phyloP scores from a whole-genome alignment of 169 alveolate species.

The Plasmodium reichenowi region DNA sequence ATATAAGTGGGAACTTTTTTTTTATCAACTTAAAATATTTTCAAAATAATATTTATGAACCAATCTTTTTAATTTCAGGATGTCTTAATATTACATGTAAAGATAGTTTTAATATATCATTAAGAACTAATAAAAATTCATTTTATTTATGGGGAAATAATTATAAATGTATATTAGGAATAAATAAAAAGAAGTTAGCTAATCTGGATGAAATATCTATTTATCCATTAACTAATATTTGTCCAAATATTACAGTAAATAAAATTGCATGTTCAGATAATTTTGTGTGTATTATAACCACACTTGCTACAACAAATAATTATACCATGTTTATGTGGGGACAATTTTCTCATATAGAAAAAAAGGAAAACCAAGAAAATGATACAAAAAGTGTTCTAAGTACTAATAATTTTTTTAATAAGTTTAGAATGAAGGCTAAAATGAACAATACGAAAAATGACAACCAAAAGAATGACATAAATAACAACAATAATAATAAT shows the following conservation, averaged over 20 bases:
- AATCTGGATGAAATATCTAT: constrained; percentile 73
- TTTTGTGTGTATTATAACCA: constrained; percentile 63
- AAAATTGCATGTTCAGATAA: constrained; percentile 75
- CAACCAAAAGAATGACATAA: background rate
- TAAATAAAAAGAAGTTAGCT: constrained; percentile 53
- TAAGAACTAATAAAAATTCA: constrained; percentile 36
- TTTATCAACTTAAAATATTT: constrained; percentile 76
- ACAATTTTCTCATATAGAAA: constrained; percentile 53
- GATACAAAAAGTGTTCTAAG: background rate
- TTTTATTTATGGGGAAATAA: constrained; percentile 74
- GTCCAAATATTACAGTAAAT: constrained; percentile 51
- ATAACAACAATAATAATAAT: background rate
- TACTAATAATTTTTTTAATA: constrained; percentile 35
- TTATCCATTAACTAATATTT: constrained; percentile 52
- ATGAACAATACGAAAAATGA: constrained; percentile 11
- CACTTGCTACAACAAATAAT: constrained; percentile 14
- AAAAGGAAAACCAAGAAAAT: constrained; percentile 20
- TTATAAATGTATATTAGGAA: constrained; percentile 73
- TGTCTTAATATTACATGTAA: constrained; percentile 60
- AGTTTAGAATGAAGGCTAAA: constrained; percentile 38
- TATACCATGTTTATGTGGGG: constrained; percentile 76
- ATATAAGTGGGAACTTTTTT: constrained; percentile 80
- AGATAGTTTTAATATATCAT: constrained; percentile 51
- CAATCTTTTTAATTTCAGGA: constrained; percentile 78
- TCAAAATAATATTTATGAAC: constrained; percentile 75